Evolutionary conservation across 2,329 filamentous ascomycete species (phyloP).

Genomic region (Aureobasidium sp.): DNA sequence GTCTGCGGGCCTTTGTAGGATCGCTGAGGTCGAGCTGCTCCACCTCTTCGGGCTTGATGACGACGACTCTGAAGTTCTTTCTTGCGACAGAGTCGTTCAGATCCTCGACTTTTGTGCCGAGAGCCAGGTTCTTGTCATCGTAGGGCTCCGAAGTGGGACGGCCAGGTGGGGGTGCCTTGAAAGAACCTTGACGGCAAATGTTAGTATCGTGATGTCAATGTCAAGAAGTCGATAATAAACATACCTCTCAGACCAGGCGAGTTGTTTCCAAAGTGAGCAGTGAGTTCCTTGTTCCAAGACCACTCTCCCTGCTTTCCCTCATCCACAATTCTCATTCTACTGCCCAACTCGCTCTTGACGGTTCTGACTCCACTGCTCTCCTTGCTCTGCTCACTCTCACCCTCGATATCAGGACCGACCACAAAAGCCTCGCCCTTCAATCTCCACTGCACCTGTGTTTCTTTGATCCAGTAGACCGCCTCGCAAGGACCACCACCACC

Average conservation of each 20-base stretch:
- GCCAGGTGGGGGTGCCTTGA: conserved; percentile 45
- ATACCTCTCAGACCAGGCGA: conserved; percentile 67
- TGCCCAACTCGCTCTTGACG: conserved; percentile 51
- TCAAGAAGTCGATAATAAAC: conserved; percentile 15
- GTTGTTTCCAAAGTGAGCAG: conserved; percentile 83
- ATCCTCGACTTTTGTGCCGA: conserved; percentile 59
- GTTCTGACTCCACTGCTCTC: conserved; percentile 47
- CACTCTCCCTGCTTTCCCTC: conserved; percentile 45
- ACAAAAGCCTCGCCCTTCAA: conserved; percentile 69
- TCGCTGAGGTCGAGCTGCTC: conserved; percentile 66
- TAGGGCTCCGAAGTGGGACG: conserved; percentile 37
- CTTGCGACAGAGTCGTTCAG: conserved; percentile 63
- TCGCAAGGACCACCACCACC: conserved; percentile 67
- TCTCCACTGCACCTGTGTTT: conserved; percentile 72
- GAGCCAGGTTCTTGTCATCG: conserved; percentile 34
- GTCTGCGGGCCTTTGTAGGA: conserved; percentile 53
- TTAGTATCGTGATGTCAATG: conserved; percentile 2
- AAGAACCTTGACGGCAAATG: conserved; percentile 47
- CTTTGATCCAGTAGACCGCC: conserved; percentile 71
- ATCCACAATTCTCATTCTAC: conserved; percentile 53
- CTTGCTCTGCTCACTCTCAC: conserved; percentile 38
- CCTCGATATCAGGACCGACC: conserved; percentile 60
- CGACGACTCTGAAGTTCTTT: conserved; percentile 73
- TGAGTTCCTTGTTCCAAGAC: conserved; percentile 73
- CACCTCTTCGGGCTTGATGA: conserved; percentile 73